Conservation (phyloP, 1,284 basidiomycete species). For the Pisolithus thermaeus region DNA sequence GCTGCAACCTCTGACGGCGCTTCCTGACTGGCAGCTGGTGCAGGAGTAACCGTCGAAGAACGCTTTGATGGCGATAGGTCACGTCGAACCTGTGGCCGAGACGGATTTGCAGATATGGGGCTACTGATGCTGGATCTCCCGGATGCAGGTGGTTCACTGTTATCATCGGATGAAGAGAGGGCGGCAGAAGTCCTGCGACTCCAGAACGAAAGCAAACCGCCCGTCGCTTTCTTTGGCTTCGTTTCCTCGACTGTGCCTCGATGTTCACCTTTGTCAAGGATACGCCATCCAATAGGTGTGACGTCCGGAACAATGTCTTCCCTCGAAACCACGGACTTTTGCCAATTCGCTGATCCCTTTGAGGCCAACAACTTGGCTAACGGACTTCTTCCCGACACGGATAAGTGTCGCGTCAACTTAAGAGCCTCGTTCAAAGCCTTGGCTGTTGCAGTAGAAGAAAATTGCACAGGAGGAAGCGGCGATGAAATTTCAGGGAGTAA, state of each 20-base stretch:
- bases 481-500: slow-evolving; percentile 40
- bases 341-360: slow-evolving; percentile 70
- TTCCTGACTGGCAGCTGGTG: slow-evolving; percentile 6
- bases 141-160: slow-evolving; percentile 22
- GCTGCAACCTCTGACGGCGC: slow-evolving; percentile 12
- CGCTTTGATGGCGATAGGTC: slow-evolving; percentile 21
- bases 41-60: slow-evolving; percentile 6
- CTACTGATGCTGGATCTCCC: slow-evolving; percentile 31
- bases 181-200: slow-evolving; percentile 37
- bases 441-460: slow-evolving; percentile 47
- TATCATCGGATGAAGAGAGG: slow-evolving; percentile 11
- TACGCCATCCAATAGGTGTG: slow-evolving; percentile 60
- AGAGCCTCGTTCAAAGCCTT: slow-evolving; percentile 56
- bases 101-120: slow-evolving; percentile 10
- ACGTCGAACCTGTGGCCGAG: slow-evolving; percentile 11
- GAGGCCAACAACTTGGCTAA: slow-evolving; percentile 58
- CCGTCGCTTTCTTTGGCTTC: slow-evolving; percentile 41
- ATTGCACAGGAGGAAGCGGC: slow-evolving; percentile 40
- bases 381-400: slow-evolving; percentile 51
- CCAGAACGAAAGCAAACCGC: slow-evolving; percentile 69
- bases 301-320: slow-evolving; percentile 44
- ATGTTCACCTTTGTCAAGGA: slow-evolving; percentile 40
- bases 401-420: slow-evolving; percentile 53
- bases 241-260: slow-evolving; percentile 26
- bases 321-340: slow-evolving; percentile 53